Evolutionary conservation across 2,329 filamentous ascomycete species (phyloP).

Genomic region (Aspergillus sojae): DNA sequence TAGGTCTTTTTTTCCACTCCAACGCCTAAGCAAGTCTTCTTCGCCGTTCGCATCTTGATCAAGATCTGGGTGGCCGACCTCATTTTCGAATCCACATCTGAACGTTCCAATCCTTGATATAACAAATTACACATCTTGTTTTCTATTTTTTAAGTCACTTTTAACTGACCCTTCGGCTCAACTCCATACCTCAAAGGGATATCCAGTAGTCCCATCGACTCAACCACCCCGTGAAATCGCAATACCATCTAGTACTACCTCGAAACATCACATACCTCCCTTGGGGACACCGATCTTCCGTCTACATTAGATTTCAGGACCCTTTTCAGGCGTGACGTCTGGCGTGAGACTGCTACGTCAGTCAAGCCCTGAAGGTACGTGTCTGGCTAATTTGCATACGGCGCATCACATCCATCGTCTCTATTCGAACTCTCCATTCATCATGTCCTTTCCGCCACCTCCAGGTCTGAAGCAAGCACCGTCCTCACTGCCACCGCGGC

Average conservation of each 20-base stretch:
- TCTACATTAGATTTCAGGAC: conserved; percentile 15
- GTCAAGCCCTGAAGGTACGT: conserved; percentile 48
- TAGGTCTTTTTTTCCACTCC: conserved; percentile 13
- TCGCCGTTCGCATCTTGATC: not conserved
- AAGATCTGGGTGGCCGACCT: not conserved
- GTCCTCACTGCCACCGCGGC: conserved; percentile 75
- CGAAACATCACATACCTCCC: not conserved
- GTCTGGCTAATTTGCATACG: conserved; percentile 35
- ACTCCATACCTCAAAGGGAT: not conserved
- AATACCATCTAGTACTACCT: not conserved
- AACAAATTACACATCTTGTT: not conserved
- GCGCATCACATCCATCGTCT: conserved; percentile 32
- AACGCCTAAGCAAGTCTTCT: not conserved
- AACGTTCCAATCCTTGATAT: not conserved
- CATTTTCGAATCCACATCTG: not conserved
- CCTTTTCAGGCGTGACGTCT: conserved; percentile 38
- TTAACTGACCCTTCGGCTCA: not conserved
- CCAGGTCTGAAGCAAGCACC: conserved; percentile 65
- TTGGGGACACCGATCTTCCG: not conserved
- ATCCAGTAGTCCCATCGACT: not conserved
- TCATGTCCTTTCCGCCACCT: conserved; percentile 84
- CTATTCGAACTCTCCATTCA: conserved; percentile 49
- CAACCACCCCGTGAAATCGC: not conserved
- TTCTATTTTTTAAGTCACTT: not conserved
- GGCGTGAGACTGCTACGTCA: conserved; percentile 37